These are phyloP conservation scores for Coemansia sp. DNA, from an alignment of 192 early-diverging fungal species.

Conservation along the genomic window DNA sequence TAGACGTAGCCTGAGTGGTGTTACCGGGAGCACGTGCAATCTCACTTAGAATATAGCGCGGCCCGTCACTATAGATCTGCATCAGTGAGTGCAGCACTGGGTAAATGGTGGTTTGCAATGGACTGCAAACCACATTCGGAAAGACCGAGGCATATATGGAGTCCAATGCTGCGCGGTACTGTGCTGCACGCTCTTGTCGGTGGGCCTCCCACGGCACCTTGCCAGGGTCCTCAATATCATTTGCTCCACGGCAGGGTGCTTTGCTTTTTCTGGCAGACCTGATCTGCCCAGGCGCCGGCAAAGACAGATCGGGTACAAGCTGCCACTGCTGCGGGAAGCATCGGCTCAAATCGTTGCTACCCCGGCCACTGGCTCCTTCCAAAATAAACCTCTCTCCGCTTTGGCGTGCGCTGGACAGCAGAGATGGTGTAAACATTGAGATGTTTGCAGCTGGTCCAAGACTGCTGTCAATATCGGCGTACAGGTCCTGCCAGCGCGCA, in stretches of 20 bases:
- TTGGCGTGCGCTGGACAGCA: not conserved
- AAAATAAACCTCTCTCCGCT: not conserved
- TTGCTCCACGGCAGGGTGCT: not conserved
- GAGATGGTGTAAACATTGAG: not conserved
- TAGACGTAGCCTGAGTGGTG: conserved; percentile 7
- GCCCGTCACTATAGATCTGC: conserved; percentile 48
- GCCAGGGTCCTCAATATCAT: not conserved
- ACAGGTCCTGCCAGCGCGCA: conserved; percentile 46
- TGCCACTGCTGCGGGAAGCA: conserved; percentile 12
- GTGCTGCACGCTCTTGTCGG: conserved; percentile 6
- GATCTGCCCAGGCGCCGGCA: not conserved
- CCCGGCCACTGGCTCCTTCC: not conserved
- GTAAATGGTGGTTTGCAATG: conserved; percentile 32
- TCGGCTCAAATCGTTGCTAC: not conserved
- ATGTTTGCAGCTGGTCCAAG: not conserved
- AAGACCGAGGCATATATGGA: conserved; percentile 21
- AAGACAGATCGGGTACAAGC: not conserved
- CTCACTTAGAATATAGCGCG: conserved; percentile 39
- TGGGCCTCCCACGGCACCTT: conserved; percentile 17
- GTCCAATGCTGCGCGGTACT: conserved; percentile 26
- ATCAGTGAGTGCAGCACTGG: conserved; percentile 41
- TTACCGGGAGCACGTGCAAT: conserved; percentile 21
- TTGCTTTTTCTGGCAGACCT: not conserved
- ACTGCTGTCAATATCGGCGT: conserved; percentile 3
- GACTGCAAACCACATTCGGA: conserved; percentile 22